Evolutionary conservation across 2,329 filamentous ascomycete species (phyloP).

Genomic region (Dothideomycetes sp.): DNA sequence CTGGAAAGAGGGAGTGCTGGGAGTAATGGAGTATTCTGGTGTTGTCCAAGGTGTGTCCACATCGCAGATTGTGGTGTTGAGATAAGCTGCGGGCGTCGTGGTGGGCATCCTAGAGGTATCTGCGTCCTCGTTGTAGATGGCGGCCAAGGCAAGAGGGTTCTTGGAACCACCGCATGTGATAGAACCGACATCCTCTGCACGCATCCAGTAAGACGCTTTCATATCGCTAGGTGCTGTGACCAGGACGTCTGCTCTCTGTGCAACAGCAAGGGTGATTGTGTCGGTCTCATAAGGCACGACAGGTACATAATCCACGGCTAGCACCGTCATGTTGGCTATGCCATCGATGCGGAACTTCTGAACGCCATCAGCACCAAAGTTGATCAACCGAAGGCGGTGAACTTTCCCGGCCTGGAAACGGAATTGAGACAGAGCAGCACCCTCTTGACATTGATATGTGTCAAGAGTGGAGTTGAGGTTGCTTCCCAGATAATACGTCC

Average conservation of each 20-base stretch:
- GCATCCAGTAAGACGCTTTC: slow-evolving; percentile 23
- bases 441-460: slow-evolving; percentile 8
- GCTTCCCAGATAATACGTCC: slow-evolving; percentile 9
- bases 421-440: slow-evolving; percentile 13
- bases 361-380: slow-evolving; percentile 24
- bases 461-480: slow-evolving; percentile 1
- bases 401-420: slow-evolving; percentile 23
- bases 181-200: slow-evolving; percentile 14
- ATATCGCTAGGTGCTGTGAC: slow-evolving; percentile 25
- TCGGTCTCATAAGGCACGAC: slow-evolving; percentile 24
- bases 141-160: slow-evolving; percentile 38
- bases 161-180: not conserved
- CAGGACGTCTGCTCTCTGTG: slow-evolving; percentile 38
- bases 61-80: slow-evolving; percentile 40
- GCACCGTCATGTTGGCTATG: slow-evolving; percentile 23
- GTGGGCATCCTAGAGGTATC: slow-evolving; percentile 39
- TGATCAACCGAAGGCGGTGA: slow-evolving; percentile 30
- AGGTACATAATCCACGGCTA: slow-evolving; percentile 28
- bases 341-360: slow-evolving; percentile 31
- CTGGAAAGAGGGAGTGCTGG: slow-evolving; percentile 23
- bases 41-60: slow-evolving; percentile 43
- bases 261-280: slow-evolving; percentile 24
- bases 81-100: slow-evolving; percentile 17
- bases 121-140: slow-evolving; percentile 53
- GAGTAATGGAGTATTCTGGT: slow-evolving; percentile 41